phyloP scores from a whole-genome alignment of 345 rosid species.

The Firmiana major region DNA sequence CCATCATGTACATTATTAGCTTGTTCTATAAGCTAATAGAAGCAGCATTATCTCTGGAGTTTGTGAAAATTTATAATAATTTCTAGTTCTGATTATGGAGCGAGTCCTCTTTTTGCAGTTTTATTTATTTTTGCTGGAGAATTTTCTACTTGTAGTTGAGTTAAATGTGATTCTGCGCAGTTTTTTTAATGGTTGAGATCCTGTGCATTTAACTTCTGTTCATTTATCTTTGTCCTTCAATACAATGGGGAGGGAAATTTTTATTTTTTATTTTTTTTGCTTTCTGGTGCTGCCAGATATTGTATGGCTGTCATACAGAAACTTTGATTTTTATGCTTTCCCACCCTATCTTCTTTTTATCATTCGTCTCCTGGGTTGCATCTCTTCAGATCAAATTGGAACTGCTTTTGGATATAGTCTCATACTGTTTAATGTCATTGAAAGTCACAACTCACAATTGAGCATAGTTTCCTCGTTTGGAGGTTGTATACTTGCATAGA shows the following conservation, averaged over 20 bases:
- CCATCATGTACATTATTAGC: background rate
- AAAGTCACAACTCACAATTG: background rate
- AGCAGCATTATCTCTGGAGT: background rate
- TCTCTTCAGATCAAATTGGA: background rate
- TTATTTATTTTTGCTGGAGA: background rate
- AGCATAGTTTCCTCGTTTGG: background rate
- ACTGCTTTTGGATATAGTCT: background rate
- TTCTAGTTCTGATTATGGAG: background rate
- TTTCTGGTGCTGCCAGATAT: background rate
- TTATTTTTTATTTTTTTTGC: background rate
- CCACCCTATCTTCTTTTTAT: background rate
- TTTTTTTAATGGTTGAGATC: background rate
- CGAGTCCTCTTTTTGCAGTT: background rate
- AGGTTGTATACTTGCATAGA: background rate
- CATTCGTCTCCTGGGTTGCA: background rate
- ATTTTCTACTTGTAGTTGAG: background rate
- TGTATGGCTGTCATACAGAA: background rate
- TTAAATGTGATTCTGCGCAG: background rate
- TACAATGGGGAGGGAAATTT: background rate
- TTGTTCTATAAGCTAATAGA: background rate
- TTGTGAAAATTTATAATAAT: background rate
- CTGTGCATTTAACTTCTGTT: background rate
- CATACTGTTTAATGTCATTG: background rate
- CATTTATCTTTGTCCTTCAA: background rate
- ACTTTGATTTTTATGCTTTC: background rate